Base-by-base conservation (phyloP, 768 basidiomycete species). In the Mycena pura region DNA sequence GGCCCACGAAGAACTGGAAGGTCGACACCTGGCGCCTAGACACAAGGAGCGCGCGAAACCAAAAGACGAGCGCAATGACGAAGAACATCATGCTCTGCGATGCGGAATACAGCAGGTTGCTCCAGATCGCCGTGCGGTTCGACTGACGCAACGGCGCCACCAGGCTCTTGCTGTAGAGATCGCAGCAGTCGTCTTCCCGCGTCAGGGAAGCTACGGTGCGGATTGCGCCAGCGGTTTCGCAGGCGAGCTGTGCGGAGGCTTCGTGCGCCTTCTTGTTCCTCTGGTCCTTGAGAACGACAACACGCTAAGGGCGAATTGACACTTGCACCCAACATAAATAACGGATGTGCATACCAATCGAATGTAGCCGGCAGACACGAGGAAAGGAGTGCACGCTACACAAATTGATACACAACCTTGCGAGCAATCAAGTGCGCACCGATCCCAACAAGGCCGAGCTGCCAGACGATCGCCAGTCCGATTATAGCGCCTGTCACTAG, bases 131-230 rank as follows among this genome's bases (percentile, higher is more conserved):
- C 6, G 43, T 10, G 8, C 43, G 19, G 8, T 44, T 44, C 21
- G 43, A 22, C 5, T 6, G 9, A 10, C 24, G 17, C 11, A 34
- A 19, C 3, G 47, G 47, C 25, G 8, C 9, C 17, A 22, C 29
- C n/a, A 48, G 78, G 68, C 87, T 88, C 49, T 81, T 52, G 65
- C 85, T 86, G 74, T 92, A 92, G 13, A 85, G 69, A n/a, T 77
- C 69, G 43, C 82, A 77, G 68, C 91, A 92, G 61, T 95, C 91
- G 19, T 87, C 83, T 72, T 97, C 95, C 27, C 95, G 80, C 0
- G 93, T 96, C 24, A 97, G 80, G 1, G 88, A 81, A 9, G 95
- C 93, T 22, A 97, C 95, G 1, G 95, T 96, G 29, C 92, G 84
- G 68, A 97, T 95, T 10, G 95, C 83, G 13, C 84, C 89, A 22